Base-by-base conservation (phyloP, 1,284 basidiomycete genomes). In the Papiliotrema fonsecae region DNA sequence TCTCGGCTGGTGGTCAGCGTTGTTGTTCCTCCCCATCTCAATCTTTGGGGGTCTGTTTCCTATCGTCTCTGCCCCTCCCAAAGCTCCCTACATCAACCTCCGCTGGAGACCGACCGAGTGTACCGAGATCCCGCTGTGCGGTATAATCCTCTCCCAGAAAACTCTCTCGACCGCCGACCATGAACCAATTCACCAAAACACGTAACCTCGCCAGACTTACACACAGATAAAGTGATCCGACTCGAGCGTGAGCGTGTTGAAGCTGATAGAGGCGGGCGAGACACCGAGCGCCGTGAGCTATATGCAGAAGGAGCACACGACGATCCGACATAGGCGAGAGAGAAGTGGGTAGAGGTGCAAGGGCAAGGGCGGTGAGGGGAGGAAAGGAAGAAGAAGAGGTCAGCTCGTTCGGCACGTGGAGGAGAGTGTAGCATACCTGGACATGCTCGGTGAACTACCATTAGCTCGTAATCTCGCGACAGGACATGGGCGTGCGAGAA, bases 261-360 rank as follows among this genome's bases (percentile, higher is more conserved):
- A 98, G 31, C 90, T 92, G 70, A 98, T 98, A 57, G 90, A 94
- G 55, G 88, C 85, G 46, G 94, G 92, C 75, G 97, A 91, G 60
- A 99, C 82, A 62, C 93, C 94, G 61, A 98, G 79, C 71, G 90
- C 91, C 28, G 93, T 93, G 69, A 99, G 87, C 79, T 98, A 32
- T 39, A 24, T 27, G 37, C 22, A 35, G 26, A 11, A 37, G 16
- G 28, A 26, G 31, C 39, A 22, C 18, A 16, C 21, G 32, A 37
- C 18, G 34, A 25, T 21, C 35, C 19, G 30, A 46, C 39, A 34
- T 35, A 18, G n/a, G 39, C 28, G 47, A 13, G 38, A 9, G 38
- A 19, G 24, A 18, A 40, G 36, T 35, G 18, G 22, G 41, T 44
- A 24, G 42, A 14, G 27, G 16, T 36, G 21, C n/a, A 37, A 28